These are phyloP conservation scores for Penicillium desertorum DNA, from an alignment of 495 filamentous ascomycete genomes.

Conservation along the genomic window DNA sequence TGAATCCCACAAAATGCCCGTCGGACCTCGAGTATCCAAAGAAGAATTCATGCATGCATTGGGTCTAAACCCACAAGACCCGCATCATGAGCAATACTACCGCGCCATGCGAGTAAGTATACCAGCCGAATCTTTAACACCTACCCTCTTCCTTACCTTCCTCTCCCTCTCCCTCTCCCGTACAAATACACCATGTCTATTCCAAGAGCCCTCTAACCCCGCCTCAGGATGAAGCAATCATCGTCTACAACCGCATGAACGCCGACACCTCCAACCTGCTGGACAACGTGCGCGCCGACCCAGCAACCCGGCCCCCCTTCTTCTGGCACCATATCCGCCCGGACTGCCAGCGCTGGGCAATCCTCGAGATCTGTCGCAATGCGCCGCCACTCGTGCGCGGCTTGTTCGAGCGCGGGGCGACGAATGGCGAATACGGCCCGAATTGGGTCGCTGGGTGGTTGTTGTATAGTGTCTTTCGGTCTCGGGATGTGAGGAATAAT, in stretches of 20 bases:
- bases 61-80: constrained; percentile 40
- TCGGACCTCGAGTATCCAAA: constrained; percentile 48
- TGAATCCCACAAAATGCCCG: constrained; percentile 26
- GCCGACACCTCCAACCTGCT: constrained; percentile 42
- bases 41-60: constrained; percentile 48
- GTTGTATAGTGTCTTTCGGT: constrained; percentile 59
- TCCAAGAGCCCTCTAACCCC: neutral
- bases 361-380: constrained; percentile 42
- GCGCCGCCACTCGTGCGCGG: constrained; percentile 37
- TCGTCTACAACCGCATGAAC: constrained; percentile 45
- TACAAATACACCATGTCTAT: neutral
- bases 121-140: neutral
- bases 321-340: constrained; percentile 50
- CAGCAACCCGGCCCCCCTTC: constrained; percentile 39
- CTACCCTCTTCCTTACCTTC: neutral
- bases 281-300: constrained; percentile 38
- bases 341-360: constrained; percentile 42
- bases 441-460: constrained; percentile 61
- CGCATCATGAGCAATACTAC: constrained; percentile 45
- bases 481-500: constrained; percentile 56
- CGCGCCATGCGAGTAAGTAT: constrained; percentile 45
- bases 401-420: constrained; percentile 41
- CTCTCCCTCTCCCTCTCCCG: neutral
- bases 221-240: constrained; percentile 49
- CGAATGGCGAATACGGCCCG: constrained; percentile 45